Percentiles rank a stretch among this genome's conserved stretches.
phyloP scores from a whole-genome alignment of 805 yeast genomes.

The Schwanniomyces vanrijiae region DNA sequence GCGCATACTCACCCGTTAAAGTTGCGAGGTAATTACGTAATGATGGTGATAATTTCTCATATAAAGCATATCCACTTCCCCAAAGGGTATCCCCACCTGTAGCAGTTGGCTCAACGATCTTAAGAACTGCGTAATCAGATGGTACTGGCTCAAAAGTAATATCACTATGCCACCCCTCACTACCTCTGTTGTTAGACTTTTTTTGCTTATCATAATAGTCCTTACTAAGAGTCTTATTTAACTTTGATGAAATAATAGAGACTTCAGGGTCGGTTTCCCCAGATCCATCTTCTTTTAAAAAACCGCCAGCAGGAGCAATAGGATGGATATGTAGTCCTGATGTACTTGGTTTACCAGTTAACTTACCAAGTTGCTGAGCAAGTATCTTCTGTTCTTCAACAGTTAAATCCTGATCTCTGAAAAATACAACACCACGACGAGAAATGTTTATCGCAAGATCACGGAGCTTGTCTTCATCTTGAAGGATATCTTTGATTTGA shows the following conservation, averaged over 20 bases:
- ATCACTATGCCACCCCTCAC: conserved; percentile 49
- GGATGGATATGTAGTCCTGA: conserved; percentile 9
- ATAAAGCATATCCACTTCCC: conserved; percentile 54
- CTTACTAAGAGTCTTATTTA: conserved; percentile 1
- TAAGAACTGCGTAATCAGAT: conserved; percentile 55
- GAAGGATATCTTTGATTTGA: conserved; percentile 6
- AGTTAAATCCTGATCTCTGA: conserved; percentile 7
- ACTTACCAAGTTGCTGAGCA: conserved; percentile 6
- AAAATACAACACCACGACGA: conserved; percentile 8
- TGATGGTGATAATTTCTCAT: conserved; percentile 51
- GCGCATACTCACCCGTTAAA: conserved; percentile 6
- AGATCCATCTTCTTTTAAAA: conserved; percentile 5
- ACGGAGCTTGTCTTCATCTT: conserved; percentile 6
- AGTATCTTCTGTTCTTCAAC: conserved; percentile 6
- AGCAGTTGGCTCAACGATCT: conserved; percentile 49
- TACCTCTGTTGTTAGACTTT: not conserved
- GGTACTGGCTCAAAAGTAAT: conserved; percentile 57
- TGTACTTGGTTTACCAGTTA: conserved; percentile 7
- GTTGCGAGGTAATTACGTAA: conserved; percentile 18
- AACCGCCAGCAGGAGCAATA: conserved; percentile 10
- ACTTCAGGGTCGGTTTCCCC: conserved; percentile 8
- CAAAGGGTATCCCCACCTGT: conserved; percentile 58
- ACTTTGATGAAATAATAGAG: conserved; percentile 7
- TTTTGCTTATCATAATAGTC: conserved; percentile 1
- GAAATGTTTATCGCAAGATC: conserved; percentile 8